A percentile compares a stretch with the other conserved stretches of the same genome.
Evolutionary conservation across 345 rosid genomes (phyloP).

Genomic region (Laguncularia racemosa): DNA sequence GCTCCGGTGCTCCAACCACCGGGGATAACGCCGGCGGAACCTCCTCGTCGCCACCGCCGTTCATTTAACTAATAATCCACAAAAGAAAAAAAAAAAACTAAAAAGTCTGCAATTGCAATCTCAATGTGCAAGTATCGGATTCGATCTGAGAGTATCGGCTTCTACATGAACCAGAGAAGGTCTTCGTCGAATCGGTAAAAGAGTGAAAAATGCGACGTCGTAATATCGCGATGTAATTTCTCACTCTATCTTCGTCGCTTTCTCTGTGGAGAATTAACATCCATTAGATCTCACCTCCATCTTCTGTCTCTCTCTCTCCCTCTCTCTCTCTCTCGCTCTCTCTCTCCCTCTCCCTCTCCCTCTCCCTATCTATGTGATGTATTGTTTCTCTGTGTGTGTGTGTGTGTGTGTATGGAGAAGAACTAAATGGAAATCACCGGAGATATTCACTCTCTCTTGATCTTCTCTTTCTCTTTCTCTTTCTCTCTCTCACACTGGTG

Average conservation of each 20-base stretch:
- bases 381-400: background rate
- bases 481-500: background rate
- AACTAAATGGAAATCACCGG: slow-evolving; percentile 1
- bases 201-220: too few relatives aligned
- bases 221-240: too few relatives aligned
- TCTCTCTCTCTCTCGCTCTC: too few relatives aligned
- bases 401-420: background rate
- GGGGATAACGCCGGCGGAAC: slow-evolving; percentile 28
- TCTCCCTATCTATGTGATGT: too few relatives aligned
- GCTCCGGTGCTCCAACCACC: slow-evolving; percentile 38
- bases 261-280: too few relatives aligned
- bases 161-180: too few relatives aligned
- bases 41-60: slow-evolving; percentile 45
- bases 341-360: background rate
- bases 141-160: too few relatives aligned
- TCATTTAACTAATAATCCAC: slow-evolving; percentile 23
- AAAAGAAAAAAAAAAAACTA: too few relatives aligned
- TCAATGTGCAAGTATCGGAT: too few relatives aligned
- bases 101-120: background rate
- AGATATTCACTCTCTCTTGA: background rate
- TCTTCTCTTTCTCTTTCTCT: background rate
- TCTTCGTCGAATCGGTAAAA: too few relatives aligned
- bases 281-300: too few relatives aligned
- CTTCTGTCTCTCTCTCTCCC: background rate
- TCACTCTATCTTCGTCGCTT: too few relatives aligned